phyloP scores from a whole-genome alignment of 2,329 filamentous ascomycete genomes.

The Ophiobolus disseminans region DNA sequence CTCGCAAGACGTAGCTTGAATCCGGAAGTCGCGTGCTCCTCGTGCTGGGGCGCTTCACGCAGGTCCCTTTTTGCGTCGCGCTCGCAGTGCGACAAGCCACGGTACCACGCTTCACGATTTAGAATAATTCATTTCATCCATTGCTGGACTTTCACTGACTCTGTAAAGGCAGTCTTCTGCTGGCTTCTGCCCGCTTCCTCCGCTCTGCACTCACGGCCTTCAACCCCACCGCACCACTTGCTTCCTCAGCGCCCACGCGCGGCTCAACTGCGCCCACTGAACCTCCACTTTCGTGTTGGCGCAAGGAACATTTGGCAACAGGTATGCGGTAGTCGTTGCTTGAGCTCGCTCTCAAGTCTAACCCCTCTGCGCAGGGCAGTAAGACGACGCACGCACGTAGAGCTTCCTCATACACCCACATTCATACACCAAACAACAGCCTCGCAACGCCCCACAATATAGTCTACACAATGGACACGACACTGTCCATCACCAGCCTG shows the following conservation, averaged over 20 bases:
- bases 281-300: background rate
- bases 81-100: too few species aligned
- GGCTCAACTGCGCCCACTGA: too few species aligned
- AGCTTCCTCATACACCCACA: background rate
- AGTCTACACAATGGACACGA: too few species aligned
- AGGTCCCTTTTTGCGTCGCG: too few species aligned
- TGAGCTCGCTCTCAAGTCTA: background rate
- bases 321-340: background rate
- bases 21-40: too few species aligned
- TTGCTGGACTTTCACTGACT: constrained; percentile 12
- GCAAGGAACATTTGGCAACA: background rate
- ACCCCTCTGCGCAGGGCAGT: background rate
- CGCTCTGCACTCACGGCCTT: constrained; percentile 5
- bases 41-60: too few species aligned
- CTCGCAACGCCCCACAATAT: background rate
- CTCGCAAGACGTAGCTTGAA: too few species aligned
- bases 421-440: background rate
- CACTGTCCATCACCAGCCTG: too few species aligned
- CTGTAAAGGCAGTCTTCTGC: constrained; percentile 19
- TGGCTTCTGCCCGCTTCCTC: constrained; percentile 25
- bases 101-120: too few species aligned
- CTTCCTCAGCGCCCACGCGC: too few species aligned
- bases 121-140: too few species aligned
- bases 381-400: background rate
- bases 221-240: background rate